phyloP scores from a whole-genome alignment of 2,329 filamentous ascomycete genomes.

The Colletotrichum plurivorum region DNA sequence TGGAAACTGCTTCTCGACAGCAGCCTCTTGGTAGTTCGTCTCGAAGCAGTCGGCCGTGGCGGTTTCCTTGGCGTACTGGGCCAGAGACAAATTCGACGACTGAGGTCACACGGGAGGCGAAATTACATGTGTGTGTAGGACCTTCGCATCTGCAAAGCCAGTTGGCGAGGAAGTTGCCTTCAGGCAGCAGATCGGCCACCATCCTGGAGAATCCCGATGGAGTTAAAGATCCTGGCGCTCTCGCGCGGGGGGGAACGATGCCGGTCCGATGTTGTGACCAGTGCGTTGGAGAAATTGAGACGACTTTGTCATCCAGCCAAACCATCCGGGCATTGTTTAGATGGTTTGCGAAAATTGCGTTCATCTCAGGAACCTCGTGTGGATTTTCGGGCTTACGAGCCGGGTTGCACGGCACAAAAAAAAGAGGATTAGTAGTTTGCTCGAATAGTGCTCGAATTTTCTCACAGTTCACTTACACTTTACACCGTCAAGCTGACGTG shows the following conservation, averaged over 20 bases:
- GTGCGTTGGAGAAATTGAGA: constrained; percentile 7
- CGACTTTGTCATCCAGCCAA: constrained; percentile 12
- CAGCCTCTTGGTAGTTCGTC: background rate
- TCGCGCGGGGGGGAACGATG: background rate
- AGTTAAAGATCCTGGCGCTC: too few species aligned
- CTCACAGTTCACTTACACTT: constrained; percentile 1
- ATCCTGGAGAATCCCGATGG: too few species aligned
- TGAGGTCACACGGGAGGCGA: background rate
- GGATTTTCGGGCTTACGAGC: too few species aligned
- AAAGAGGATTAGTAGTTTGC: too few species aligned
- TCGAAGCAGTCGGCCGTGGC: background rate
- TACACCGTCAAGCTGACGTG: constrained; percentile 13
- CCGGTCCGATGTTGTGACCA: constrained; percentile 3
- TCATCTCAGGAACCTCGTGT: constrained; percentile 1
- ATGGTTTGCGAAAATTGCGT: constrained; percentile 1
- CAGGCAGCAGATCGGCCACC: too few species aligned
- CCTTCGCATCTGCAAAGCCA: background rate
- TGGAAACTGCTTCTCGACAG: background rate
- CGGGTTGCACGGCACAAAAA: constrained; percentile 10
- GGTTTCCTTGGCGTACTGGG: background rate
- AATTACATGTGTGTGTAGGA: background rate
- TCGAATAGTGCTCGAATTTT: constrained; percentile 14
- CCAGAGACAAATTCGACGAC: background rate
- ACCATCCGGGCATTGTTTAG: background rate
- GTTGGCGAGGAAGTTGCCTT: too few species aligned